Evolutionary conservation across 108 stramenopile genomes (phyloP).

Genomic region (Cyclotella sp.): DNA sequence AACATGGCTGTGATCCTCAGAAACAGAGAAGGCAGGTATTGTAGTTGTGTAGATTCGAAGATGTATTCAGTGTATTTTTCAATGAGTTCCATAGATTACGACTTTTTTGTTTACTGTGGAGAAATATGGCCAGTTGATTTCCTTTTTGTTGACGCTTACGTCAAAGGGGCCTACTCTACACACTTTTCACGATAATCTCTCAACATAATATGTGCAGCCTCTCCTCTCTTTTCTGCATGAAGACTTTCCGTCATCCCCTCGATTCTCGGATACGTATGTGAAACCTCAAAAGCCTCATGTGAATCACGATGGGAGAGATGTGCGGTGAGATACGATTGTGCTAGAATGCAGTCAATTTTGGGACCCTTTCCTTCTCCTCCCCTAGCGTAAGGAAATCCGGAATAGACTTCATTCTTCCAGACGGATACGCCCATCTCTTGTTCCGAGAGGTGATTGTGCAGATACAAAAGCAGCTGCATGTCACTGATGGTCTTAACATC

Average conservation of each 20-base stretch:
- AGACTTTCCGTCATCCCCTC: neutral
- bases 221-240: conserved; percentile 16
- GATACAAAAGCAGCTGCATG: conserved; percentile 17
- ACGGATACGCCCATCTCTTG: neutral
- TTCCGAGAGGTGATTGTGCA: conserved; percentile 8
- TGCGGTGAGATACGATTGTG: neutral
- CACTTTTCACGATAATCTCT: neutral
- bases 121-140: neutral
- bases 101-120: no score
- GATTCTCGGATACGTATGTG: conserved; percentile 5
- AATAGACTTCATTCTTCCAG: neutral
- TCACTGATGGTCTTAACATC: conserved; percentile 13
- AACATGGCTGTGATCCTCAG: no score
- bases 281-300: neutral
- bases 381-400: conserved; percentile 5
- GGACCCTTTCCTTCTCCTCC: conserved; percentile 1
- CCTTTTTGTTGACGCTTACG: neutral
- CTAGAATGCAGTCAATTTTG: neutral
- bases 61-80: no score
- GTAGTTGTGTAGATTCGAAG: no score
- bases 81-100: no score
- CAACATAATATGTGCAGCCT: conserved; percentile 13
- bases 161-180: neutral
- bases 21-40: no score
- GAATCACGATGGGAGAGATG: conserved; percentile 17